phyloP scores from a whole-genome alignment of 2,329 filamentous ascomycete species.

The Fusarium setosum region DNA sequence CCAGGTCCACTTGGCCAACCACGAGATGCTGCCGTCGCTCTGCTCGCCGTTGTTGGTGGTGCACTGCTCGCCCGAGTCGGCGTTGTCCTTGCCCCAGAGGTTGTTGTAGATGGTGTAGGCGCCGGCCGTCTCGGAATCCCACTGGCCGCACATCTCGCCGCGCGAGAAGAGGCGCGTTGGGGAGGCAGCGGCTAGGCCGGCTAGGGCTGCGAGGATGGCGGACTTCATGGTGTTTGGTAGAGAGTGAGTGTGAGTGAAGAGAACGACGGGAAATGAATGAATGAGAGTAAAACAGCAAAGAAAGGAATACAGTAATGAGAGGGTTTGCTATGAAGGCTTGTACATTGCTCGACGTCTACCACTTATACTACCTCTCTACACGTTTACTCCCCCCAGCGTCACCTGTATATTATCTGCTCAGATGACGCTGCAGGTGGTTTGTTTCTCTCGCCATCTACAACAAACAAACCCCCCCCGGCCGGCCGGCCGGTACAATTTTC shows the following conservation, averaged over 20 bases:
- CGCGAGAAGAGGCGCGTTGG: not conserved
- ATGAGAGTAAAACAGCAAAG: not conserved
- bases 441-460: not conserved
- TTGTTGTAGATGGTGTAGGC: conserved; percentile 52
- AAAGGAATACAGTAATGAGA: not conserved
- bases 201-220: conserved; percentile 17
- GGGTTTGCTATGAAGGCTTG: not conserved
- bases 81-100: conserved; percentile 51
- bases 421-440: conserved; percentile 11
- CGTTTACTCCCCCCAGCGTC: not conserved
- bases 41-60: conserved; percentile 49
- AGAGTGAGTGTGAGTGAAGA: not conserved
- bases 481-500: not conserved
- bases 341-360: not conserved
- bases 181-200: conserved; percentile 15
- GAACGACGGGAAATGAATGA: not conserved
- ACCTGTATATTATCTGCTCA: not conserved
- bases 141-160: conserved; percentile 36
- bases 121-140: conserved; percentile 33
- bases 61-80: conserved; percentile 53
- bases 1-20: conserved; percentile 55
- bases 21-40: conserved; percentile 48
- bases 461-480: not conserved
- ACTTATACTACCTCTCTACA: not conserved
- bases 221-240: conserved; percentile 1